Evolutionary conservation across 23 red algal species (phyloP), one percentile per base, ranked within the genome.

Genomic region (Gracilaria gracilis): DNA sequence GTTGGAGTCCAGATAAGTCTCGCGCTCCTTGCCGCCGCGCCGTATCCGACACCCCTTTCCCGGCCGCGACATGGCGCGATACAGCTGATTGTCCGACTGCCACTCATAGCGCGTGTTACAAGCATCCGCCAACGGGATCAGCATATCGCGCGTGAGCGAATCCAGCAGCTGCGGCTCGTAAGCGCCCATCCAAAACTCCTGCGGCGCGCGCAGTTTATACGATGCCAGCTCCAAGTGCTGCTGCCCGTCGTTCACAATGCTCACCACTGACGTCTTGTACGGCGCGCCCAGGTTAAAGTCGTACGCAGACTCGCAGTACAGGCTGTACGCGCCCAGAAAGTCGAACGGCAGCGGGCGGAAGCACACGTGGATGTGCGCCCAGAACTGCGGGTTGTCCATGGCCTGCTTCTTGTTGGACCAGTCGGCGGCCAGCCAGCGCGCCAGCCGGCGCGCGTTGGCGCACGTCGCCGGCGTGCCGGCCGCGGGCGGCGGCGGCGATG

Each of bases 301-400:
- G 77, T 95, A 98, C 28, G 88, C 88, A 29, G 93, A 95, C 83
- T 98, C 96, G 19, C 75, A 61, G 74, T 95, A 96, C n/a, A 95
- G 79, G 19, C 76, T 66, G 91, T 93, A 86, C 85, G 89, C 89
- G 54, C 84, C 50, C 31, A 98, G 57, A 58, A 98, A 78, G 4
- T 71, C 54, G 83, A 79, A 95, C 20, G 93, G 96, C 2, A 98
- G 70, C 4, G 96, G 96, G 37, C 93, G 89, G 76, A 93, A 96
- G 75, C 74, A 84, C 16, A 95, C 93, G 77, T 86, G 89, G 59
- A 98, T 96, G 76, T 98, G 96, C 54, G 96, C 93, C 96, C 96
- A 98, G 81, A 98, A 92, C 19, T 88, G 79, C 19, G 96, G 94
- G 85, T 98, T 96, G 25, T 95, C 96, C 67, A 91, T 57, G 31